A percentile compares a stretch with the other conserved stretches of the same genome.
phyloP scores from a whole-genome alignment of 257 asterid genomes.

The Scutellaria baicalensis region DNA sequence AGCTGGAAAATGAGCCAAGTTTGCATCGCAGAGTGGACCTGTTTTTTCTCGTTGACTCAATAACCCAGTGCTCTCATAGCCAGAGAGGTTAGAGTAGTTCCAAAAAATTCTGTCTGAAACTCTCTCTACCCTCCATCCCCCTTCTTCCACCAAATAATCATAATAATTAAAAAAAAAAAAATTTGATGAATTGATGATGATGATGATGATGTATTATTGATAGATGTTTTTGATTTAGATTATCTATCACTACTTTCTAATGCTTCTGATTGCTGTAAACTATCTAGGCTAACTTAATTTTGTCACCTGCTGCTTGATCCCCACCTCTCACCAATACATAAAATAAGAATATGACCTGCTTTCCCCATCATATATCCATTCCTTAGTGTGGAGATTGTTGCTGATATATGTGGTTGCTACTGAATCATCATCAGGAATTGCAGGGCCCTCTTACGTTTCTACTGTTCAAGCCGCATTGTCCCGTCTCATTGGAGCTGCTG shows the following conservation, averaged over 20 bases:
- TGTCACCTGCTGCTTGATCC: neutral
- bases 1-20: constrained; percentile 77
- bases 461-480: constrained; percentile 77
- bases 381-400: neutral
- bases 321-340: neutral
- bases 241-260: neutral
- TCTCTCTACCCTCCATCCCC: neutral
- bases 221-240: neutral
- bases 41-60: constrained; percentile 88
- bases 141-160: neutral
- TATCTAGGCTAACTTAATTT: neutral
- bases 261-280: neutral
- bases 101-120: neutral
- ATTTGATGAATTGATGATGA: no score
- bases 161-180: no score
- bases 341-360: neutral
- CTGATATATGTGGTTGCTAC: constrained; percentile 6
- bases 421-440: constrained; percentile 38
- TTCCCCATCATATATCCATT: neutral
- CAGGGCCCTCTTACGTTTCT: constrained; percentile 87
- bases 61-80: constrained; percentile 89
- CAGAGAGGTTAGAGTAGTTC: constrained; percentile 59
- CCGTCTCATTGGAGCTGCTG: constrained; percentile 85
- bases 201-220: neutral
- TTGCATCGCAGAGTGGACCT: constrained; percentile 81